These are phyloP conservation scores for Candida silvicultrix DNA, from an alignment of 805 yeast genomes.

Conservation along the genomic window DNA sequence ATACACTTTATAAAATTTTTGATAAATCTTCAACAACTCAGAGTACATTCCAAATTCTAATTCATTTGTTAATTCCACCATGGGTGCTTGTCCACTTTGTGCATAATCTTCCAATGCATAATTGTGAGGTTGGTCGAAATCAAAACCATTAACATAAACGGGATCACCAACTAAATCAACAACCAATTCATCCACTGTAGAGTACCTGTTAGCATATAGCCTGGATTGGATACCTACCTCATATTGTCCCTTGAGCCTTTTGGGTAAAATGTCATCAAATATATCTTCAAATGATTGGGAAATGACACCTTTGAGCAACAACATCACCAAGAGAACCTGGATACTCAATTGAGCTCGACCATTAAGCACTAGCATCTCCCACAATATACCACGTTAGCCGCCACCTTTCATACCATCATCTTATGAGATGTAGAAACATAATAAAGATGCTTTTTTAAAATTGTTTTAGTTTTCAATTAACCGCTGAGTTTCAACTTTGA, in stretches of 20 bases:
- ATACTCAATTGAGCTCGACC: too few relatives aligned
- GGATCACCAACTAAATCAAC: slow-evolving; percentile 9
- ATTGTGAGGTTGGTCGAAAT: slow-evolving; percentile 5
- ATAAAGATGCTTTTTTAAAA: too few relatives aligned
- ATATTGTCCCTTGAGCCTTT: neutral
- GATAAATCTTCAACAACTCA: slow-evolving; percentile 4
- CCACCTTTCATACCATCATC: neutral
- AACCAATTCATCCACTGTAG: slow-evolving; percentile 8
- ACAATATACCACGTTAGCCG: neutral
- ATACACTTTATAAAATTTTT: slow-evolving; percentile 6
- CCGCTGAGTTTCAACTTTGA: neutral
- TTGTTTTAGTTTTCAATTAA: too few relatives aligned
- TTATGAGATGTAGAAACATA: too few relatives aligned
- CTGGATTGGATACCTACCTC: neutral
- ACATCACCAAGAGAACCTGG: neutral
- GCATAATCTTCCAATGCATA: slow-evolving; percentile 4
- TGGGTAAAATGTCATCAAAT: neutral
- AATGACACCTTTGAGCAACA: neutral
- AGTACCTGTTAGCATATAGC: slow-evolving; percentile 1
- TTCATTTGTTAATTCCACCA: slow-evolving; percentile 1
- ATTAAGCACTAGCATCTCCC: neutral
- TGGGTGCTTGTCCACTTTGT: neutral
- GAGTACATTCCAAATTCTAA: slow-evolving; percentile 3
- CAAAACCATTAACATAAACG: slow-evolving; percentile 5
- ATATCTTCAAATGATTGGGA: slow-evolving; percentile 1